Base-by-base conservation (phyloP, 2,329 filamentous ascomycete genomes). In the Monilinia vaccinii-corymbosi region DNA sequence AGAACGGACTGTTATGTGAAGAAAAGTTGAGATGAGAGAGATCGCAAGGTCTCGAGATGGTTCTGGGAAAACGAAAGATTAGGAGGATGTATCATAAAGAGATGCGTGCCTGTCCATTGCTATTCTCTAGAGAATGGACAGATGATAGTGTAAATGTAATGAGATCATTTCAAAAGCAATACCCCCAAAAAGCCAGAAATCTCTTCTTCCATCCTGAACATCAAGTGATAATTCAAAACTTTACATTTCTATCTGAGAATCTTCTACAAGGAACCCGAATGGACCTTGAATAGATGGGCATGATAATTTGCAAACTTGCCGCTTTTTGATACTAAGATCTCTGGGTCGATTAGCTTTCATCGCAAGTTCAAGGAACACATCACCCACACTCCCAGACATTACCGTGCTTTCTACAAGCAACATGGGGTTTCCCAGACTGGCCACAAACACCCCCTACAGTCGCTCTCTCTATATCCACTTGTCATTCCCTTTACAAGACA, bases 21-120 rank as follows among this genome's bases (percentile, higher is more conserved):
- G 56, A 50, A 62, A 60, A 10, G 45, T 23, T 34, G 47, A 52
- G 32, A 52, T 11, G 50, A 36, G 3, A 50, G 36, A 48, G 65
- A 60, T 61, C 61, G 61, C 60, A 40, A 63, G 61, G 56, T 61
- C 59, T 36, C n/a, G 32, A 57, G 36, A 18, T 51, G 32, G 50
- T 34, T 28, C 36, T 51, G 53, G 18, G 55, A 46, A 57, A 47
- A 56, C 28, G 53, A 34, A 56, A 58, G 38, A 42, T 25, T 21
- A 9, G 47, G 50, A 44, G 23, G 23, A 21, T 25, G 51, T 23
- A 42, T 38, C 38, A 57, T 44, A 49, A 48, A 61, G 55, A 65
- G 61, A 64, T 64, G 62, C 60, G 64, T 66, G 65, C 62, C 57
- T 61, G 60, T 61, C 31, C 52, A 62, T 63, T 61, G 58, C 40